A percentile compares a stretch with the other conserved stretches of the same genome.
These are phyloP conservation scores for Acanthamoeba castellanii DNA, from an alignment of 208 protist genomes.

Conservation along the genomic window DNA sequence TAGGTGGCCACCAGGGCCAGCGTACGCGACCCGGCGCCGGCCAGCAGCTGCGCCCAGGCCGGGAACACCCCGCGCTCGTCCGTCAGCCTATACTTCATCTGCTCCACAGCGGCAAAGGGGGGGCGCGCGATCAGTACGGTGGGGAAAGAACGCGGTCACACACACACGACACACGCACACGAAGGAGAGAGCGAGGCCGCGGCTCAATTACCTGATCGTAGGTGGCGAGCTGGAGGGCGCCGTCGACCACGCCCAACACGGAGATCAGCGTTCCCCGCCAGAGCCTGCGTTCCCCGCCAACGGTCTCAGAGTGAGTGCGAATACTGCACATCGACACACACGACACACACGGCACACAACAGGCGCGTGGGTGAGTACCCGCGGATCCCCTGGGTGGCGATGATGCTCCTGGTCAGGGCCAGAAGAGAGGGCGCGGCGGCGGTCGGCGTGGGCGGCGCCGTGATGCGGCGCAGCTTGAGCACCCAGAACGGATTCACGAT, in stretches of 20 bases:
- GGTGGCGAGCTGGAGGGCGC: background rate
- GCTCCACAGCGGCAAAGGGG: background rate
- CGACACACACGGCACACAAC: background rate
- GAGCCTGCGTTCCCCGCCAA: background rate
- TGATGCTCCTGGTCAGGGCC: background rate
- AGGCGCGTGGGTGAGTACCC: background rate
- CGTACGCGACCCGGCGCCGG: background rate
- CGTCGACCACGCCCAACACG: background rate
- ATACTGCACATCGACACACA: background rate
- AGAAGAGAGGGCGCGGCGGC: background rate
- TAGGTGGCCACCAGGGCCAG: slow-evolving; percentile 7
- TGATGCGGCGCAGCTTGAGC: slow-evolving; percentile 2
- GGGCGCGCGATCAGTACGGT: background rate
- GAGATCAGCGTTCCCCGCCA: slow-evolving; percentile 11
- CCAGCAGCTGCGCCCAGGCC: background rate
- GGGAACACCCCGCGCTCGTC: background rate
- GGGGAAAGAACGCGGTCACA: background rate
- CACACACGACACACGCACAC: too few species aligned
- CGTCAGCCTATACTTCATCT: slow-evolving; percentile 2
- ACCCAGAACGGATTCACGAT: slow-evolving; percentile 36
- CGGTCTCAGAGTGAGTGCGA: background rate
- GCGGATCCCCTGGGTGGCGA: background rate
- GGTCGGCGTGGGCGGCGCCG: background rate
- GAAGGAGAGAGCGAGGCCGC: too few species aligned
- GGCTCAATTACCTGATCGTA: slow-evolving; percentile 24